Evolutionary conservation across 345 rosid species (phyloP).

Genomic region (Mallotus nudiflorus): DNA sequence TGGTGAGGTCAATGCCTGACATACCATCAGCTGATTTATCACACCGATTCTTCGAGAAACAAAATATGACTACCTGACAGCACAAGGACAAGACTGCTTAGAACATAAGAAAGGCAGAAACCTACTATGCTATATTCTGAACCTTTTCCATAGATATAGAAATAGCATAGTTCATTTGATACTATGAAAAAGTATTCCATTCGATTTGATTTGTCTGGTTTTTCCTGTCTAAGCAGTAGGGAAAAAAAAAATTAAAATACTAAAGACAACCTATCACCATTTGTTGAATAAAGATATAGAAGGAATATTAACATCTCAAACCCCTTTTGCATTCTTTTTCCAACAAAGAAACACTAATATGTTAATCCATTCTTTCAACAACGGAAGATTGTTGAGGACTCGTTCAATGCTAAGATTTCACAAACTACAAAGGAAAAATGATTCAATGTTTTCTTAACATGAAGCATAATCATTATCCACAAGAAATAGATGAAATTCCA

Average conservation of each 20-base stretch:
- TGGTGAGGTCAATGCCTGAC: conserved; percentile 77
- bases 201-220: neutral
- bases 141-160: neutral
- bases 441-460: neutral
- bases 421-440: neutral
- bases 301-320: neutral
- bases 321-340: neutral
- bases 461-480: neutral
- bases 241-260: neutral
- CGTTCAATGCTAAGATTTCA: neutral
- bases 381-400: neutral
- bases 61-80: conserved; percentile 80
- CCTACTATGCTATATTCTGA: conserved; percentile 8
- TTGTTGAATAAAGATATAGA: neutral
- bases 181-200: neutral
- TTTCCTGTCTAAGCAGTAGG: neutral
- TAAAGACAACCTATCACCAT: neutral
- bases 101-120: conserved; percentile 9
- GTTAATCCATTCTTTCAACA: neutral
- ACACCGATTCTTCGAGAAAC: conserved; percentile 95
- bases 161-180: neutral
- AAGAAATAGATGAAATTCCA: neutral
- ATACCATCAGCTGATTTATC: conserved; percentile 82
- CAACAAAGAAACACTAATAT: neutral
- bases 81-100: conserved; percentile 24